Percentiles rank a stretch among this genome's conserved stretches.
phyloP scores from a whole-genome alignment of 2,329 filamentous ascomycete species.

The Ambrosiella xylebori region DNA sequence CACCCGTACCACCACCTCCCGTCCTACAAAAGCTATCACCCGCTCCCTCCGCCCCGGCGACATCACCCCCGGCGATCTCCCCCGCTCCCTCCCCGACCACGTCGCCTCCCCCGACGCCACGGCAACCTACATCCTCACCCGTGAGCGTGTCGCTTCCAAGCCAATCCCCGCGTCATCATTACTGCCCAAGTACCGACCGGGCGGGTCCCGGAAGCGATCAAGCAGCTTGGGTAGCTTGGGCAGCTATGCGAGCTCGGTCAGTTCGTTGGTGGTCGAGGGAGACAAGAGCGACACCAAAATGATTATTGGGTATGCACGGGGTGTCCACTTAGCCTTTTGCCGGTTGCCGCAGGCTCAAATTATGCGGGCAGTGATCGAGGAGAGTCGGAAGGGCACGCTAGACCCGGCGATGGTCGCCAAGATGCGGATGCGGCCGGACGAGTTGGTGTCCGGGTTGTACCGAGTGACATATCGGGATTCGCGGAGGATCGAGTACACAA shows the following conservation, averaged over 20 bases:
- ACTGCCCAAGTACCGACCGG: not conserved
- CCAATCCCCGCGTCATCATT: conserved; percentile 13
- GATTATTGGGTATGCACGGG: conserved; percentile 17
- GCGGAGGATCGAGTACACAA: conserved; percentile 18
- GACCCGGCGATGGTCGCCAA: conserved; percentile 15
- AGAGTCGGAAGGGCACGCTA: conserved; percentile 16
- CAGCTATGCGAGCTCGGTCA: not conserved
- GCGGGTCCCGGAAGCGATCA: not conserved
- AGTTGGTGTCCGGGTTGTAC: conserved; percentile 21
- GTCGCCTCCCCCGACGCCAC: conserved; percentile 13
- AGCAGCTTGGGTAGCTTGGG: not conserved
- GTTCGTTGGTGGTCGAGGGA: not conserved
- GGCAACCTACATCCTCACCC: conserved; percentile 17
- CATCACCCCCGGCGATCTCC: conserved; percentile 10
- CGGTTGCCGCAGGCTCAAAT: conserved; percentile 20
- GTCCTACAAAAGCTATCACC: conserved; percentile 2
- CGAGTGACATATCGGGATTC: conserved; percentile 16
- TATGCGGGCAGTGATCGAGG: conserved; percentile 16
- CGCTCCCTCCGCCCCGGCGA: conserved; percentile 16
- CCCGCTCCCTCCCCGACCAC: conserved; percentile 14
- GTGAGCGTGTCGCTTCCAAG: conserved; percentile 18
- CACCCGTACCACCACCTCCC: conserved; percentile 1
- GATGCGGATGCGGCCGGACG: conserved; percentile 16
- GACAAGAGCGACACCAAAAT: conserved; percentile 13
- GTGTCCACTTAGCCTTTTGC: conserved; percentile 19